phyloP scores from a whole-genome alignment of 2,329 filamentous ascomycete species.

The Hypoxylon rubiginosum region DNA sequence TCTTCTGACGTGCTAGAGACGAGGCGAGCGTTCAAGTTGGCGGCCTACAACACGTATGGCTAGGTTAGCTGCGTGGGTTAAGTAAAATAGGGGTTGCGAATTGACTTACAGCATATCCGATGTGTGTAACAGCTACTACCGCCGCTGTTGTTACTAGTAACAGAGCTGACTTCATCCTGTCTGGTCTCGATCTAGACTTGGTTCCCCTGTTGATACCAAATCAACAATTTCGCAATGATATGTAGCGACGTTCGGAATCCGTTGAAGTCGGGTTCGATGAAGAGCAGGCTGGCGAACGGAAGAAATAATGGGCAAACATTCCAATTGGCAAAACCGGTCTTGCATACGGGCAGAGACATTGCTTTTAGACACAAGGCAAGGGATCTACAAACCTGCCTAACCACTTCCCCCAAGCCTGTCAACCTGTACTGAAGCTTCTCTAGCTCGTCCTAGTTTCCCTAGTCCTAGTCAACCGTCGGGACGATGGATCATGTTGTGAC shows the following conservation, averaged over 20 bases:
- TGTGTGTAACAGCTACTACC: constrained; percentile 11
- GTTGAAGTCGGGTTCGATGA: constrained; percentile 3
- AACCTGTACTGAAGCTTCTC: neutral
- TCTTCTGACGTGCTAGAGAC: constrained; percentile 25
- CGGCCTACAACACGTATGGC: constrained; percentile 1
- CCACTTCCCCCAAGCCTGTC: neutral
- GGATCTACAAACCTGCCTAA: neutral
- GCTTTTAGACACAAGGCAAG: neutral
- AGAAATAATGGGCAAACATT: constrained; percentile 8
- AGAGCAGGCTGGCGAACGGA: constrained; percentile 3
- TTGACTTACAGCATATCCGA: constrained; percentile 21
- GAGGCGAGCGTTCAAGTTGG: constrained; percentile 3
- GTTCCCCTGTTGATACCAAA: neutral
- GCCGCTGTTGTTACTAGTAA: constrained; percentile 4
- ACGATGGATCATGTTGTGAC: constrained; percentile 5
- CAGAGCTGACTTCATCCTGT: constrained; percentile 22
- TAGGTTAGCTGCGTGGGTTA: constrained; percentile 2
- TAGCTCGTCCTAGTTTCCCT: neutral
- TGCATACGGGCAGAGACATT: constrained; percentile 6
- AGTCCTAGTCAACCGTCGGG: neutral
- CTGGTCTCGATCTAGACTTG: neutral
- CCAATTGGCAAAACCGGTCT: constrained; percentile 8
- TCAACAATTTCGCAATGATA: neutral
- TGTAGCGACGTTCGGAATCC: neutral
- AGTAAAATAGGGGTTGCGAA: neutral